Percentiles rank a stretch among this genome's conserved stretches.
Conservation (phyloP, 345 rosid species). For the Acer saccharum region DNA sequence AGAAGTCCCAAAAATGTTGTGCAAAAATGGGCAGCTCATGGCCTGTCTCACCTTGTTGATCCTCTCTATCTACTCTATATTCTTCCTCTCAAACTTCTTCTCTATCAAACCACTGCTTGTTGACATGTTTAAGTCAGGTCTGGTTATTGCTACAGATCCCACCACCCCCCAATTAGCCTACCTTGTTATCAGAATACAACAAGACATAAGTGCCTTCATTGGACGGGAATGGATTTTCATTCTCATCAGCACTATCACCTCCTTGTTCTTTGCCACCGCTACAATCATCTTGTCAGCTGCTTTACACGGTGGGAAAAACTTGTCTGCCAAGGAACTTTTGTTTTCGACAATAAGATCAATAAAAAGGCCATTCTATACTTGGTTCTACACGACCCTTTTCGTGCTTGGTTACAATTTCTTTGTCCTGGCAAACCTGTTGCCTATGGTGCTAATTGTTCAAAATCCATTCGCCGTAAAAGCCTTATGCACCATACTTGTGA, state of each 20-base stretch:
- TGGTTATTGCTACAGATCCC: slow-evolving; percentile 31
- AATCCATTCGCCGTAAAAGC: neutral
- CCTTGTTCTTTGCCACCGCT: slow-evolving; percentile 28
- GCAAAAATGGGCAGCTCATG: slow-evolving; percentile 46
- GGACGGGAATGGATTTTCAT: slow-evolving; percentile 27
- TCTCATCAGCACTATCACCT: slow-evolving; percentile 6
- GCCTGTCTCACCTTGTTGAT: slow-evolving; percentile 32
- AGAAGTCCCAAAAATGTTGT: slow-evolving; percentile 41
- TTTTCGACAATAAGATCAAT: slow-evolving; percentile 29
- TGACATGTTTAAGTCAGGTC: slow-evolving; percentile 25
- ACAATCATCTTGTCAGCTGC: slow-evolving; percentile 45
- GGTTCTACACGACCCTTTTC: slow-evolving; percentile 40
- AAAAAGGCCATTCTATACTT: slow-evolving; percentile 46
- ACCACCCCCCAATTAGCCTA: slow-evolving; percentile 22
- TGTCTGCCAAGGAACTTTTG: slow-evolving; percentile 30
- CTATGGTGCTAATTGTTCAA: slow-evolving; percentile 22
- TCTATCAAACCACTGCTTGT: slow-evolving; percentile 32
- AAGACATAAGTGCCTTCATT: slow-evolving; percentile 25
- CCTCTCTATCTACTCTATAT: slow-evolving; percentile 27
- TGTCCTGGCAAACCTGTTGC: slow-evolving; percentile 13
- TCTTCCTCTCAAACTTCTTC: slow-evolving; percentile 29
- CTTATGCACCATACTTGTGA: neutral
- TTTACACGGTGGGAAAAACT: slow-evolving; percentile 24
- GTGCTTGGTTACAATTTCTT: slow-evolving; percentile 36
- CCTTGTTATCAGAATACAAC: slow-evolving; percentile 26